Evolutionary conservation across 2,329 filamentous ascomycete species (phyloP).

Genomic region (Cercospora janseana): DNA sequence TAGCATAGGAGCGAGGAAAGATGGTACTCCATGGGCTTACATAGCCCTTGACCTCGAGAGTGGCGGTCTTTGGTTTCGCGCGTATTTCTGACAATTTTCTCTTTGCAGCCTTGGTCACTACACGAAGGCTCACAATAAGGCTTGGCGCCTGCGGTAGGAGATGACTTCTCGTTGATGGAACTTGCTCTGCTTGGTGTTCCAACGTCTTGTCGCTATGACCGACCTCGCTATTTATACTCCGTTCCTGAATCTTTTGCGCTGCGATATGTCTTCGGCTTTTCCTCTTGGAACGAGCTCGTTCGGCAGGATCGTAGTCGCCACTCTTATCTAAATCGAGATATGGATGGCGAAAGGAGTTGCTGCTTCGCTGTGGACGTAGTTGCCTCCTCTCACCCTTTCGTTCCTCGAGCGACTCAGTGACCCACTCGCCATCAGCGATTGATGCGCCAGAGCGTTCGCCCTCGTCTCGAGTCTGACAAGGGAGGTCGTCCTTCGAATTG

Average conservation of each 20-base stretch:
- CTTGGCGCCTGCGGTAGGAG: too few relatives aligned
- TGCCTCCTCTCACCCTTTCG: background rate
- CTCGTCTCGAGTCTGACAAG: background rate
- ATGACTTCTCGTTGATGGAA: too few relatives aligned
- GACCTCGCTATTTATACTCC: too few relatives aligned
- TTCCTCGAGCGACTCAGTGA: background rate
- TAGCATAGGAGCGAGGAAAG: background rate
- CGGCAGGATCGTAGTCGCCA: constrained; percentile 3
- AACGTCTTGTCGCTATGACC: too few relatives aligned
- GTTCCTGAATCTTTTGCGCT: background rate
- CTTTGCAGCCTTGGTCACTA: background rate
- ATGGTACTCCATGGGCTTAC: background rate
- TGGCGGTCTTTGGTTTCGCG: background rate
- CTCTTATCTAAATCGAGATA: constrained; percentile 1
- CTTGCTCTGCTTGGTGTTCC: too few relatives aligned
- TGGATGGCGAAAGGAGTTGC: background rate
- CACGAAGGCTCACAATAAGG: background rate
- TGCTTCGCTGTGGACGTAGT: constrained; percentile 3
- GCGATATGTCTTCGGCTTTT: constrained; percentile 4
- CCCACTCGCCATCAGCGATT: background rate
- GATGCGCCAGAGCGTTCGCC: background rate
- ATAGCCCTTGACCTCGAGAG: background rate
- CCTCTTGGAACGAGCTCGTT: background rate
- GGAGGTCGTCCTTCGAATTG: too few relatives aligned
- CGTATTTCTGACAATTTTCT: background rate